Percentiles rank a stretch among this genome's conserved stretches.
Evolutionary conservation across 2,329 filamentous ascomycete species (phyloP).

Genomic region (Dendrostoma leiphaemia): DNA sequence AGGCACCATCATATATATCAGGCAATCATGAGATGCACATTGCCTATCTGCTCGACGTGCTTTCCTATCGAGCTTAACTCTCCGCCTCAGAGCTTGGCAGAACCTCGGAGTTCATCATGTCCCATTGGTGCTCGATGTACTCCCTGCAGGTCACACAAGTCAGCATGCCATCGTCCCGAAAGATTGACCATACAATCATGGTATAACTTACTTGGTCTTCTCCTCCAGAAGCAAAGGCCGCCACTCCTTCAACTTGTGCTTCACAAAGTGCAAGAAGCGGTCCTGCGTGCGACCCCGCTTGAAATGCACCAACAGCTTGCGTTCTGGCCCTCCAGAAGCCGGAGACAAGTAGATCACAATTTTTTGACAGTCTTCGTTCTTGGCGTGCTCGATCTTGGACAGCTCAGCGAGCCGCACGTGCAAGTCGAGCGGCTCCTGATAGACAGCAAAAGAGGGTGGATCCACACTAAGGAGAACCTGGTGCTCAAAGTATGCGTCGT

Average conservation of each 20-base stretch:
- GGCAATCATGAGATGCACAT: too few relatives aligned
- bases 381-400: slow-evolving; percentile 38
- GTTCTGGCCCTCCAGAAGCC: slow-evolving; percentile 33
- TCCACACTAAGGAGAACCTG: slow-evolving; percentile 46
- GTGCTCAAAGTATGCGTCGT: slow-evolving; percentile 44
- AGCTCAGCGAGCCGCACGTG: slow-evolving; percentile 47
- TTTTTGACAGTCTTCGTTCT: slow-evolving; percentile 37
- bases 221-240: slow-evolving; percentile 31
- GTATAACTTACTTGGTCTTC: slow-evolving; percentile 37
- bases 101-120: slow-evolving; percentile 32
- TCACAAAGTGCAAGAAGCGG: slow-evolving; percentile 48
- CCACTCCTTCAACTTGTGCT: slow-evolving; percentile 36
- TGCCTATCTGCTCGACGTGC: too few relatives aligned
- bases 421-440: slow-evolving; percentile 50
- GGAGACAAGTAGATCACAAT: slow-evolving; percentile 39
- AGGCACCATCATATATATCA: too few relatives aligned
- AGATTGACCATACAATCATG: neutral
- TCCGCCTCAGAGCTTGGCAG: too few relatives aligned
- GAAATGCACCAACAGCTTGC: slow-evolving; percentile 50
- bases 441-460: slow-evolving; percentile 46
- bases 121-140: slow-evolving; percentile 37
- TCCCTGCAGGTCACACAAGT: slow-evolving; percentile 25
- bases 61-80: too few relatives aligned
- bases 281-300: slow-evolving; percentile 51
- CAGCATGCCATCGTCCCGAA: neutral